A percentile compares a stretch with the other conserved stretches of the same genome.
Evolutionary conservation across 2,329 filamentous ascomycete species (phyloP).

Genomic region (Intubia oerlemansii): DNA sequence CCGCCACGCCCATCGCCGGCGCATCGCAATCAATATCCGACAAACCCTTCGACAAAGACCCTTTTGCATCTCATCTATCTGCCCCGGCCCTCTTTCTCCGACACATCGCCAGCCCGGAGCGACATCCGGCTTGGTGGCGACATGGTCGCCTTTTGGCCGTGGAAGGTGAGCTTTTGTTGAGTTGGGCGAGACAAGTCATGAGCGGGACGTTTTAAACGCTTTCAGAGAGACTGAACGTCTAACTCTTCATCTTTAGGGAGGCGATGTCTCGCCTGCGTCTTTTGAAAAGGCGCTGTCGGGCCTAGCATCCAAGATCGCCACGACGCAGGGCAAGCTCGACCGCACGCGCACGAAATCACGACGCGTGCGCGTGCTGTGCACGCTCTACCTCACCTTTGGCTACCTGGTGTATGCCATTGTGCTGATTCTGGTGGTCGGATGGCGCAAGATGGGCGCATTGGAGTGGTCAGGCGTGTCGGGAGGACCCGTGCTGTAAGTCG

Average conservation of each 20-base stretch:
- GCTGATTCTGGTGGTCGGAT: slow-evolving; percentile 65
- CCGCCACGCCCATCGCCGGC: too few species aligned
- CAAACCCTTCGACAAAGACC: too few species aligned
- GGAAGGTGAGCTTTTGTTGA: too few species aligned
- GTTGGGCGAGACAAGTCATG: too few species aligned
- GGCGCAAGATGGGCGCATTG: slow-evolving; percentile 49
- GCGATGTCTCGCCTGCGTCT: slow-evolving; percentile 63
- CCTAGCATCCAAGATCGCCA: slow-evolving; percentile 63
- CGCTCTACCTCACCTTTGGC: slow-evolving; percentile 72
- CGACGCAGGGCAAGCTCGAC: slow-evolving; percentile 54
- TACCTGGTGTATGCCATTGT: slow-evolving; percentile 78
- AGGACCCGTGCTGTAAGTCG: slow-evolving; percentile 56
- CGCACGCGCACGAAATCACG: slow-evolving; percentile 48
- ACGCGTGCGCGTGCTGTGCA: slow-evolving; percentile 67
- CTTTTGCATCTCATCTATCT: too few species aligned
- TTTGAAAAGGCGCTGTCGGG: slow-evolving; percentile 82
- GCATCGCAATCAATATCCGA: too few species aligned
- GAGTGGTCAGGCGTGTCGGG: slow-evolving; percentile 66
- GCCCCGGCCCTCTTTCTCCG: too few species aligned
- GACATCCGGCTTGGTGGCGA: too few species aligned
- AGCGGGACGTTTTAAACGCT: too few species aligned
- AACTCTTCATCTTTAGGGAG: too few species aligned
- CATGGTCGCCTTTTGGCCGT: slow-evolving; percentile 14
- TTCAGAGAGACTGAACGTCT: too few species aligned
- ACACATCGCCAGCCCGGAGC: too few species aligned